A percentile compares a stretch with the other conserved stretches of the same genome.
Conservation (phyloP, 257 asterid species). For the Euphrasia confusa region DNA sequence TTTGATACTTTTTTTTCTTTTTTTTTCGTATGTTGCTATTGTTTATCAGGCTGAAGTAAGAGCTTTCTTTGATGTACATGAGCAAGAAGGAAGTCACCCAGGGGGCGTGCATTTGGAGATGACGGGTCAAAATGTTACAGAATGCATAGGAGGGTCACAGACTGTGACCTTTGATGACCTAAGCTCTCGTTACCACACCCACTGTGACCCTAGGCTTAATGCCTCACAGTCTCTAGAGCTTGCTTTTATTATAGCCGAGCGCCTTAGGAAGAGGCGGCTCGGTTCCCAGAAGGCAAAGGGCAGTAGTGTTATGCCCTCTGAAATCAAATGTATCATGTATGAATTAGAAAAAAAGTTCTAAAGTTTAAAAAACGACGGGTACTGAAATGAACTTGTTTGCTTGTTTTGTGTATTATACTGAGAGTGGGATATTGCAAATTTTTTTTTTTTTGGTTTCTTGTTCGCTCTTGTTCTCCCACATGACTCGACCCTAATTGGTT, state of each 20-base stretch:
- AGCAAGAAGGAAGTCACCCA: constrained; percentile 3
- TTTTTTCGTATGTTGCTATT: neutral
- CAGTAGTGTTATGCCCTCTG: no score
- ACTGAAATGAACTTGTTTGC: no score
- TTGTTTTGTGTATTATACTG: no score
- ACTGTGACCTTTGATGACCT: neutral
- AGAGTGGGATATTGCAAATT: no score
- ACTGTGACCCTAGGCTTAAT: constrained; percentile 4
- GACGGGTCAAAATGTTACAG: constrained; percentile 6
- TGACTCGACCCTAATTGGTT: no score
- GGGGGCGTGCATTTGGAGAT: constrained; percentile 2
- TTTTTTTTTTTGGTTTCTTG: no score
- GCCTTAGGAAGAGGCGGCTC: constrained; percentile 6
- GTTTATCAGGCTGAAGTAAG: neutral
- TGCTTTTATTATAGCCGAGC: constrained; percentile 1
- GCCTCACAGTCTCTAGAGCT: constrained; percentile 7
- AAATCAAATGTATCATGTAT: no score
- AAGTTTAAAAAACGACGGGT: no score
- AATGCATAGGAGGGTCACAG: constrained; percentile 4
- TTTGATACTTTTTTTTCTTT: no score
- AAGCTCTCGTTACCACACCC: constrained; percentile 1
- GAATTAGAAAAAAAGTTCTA: no score
- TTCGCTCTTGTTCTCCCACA: no score
- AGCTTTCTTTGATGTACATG: constrained; percentile 4
- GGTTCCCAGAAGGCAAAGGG: neutral